Base-by-base conservation (phyloP, 163 green algal genomes). In the Scenedesmus sp. region DNA sequence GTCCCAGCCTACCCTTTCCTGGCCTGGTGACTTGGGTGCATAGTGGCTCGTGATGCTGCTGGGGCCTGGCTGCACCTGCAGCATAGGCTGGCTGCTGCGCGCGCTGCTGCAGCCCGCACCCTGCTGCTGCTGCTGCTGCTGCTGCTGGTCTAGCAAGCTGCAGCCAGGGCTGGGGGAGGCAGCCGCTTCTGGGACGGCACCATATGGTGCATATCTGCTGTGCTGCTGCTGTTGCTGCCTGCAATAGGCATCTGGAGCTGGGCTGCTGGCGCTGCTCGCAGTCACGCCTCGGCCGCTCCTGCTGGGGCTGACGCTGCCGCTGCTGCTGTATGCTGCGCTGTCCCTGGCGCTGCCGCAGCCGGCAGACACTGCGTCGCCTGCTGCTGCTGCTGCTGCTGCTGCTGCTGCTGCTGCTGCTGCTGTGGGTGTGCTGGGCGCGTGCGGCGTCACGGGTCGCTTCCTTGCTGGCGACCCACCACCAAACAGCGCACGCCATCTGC, bases 401-500 rank as follows among this genome's bases (percentile, higher is more conserved):
- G 56, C 59, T 79, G 51, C 82, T 65, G 35, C 15, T 79, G 37
- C 53, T 81, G 83, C 16, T 44, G 22, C 22, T 15, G 0, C 79
- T 53, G 79, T 44, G 68, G 79, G 20, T 83, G 10, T 82, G 35
- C 42, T 73, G 22, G 81, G n/a, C 40, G 46, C 78, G 33, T 61
- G 33, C 2, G 83, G 37, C 9, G 83, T 79, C 24, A 37, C 35
- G 1, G 83, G 37, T 7, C 83, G 53, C 35, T 81, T 79, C 37
- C 49, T 88, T n/a, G 56, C 35, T 46, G 83, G 59, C 16, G 83
- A 88, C 4, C 35, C 59, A 0, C 61, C 83, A 1, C 83, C 83
- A 89, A 89, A 89, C 61, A 89, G 61, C 6, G 61, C 43, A 24
- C 83, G 42, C 83, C 83, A 89, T 6, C 83, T 59, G 61, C 83